phyloP scores from a whole-genome alignment of 1,139 yeast species.

The Pichia sp. region DNA sequence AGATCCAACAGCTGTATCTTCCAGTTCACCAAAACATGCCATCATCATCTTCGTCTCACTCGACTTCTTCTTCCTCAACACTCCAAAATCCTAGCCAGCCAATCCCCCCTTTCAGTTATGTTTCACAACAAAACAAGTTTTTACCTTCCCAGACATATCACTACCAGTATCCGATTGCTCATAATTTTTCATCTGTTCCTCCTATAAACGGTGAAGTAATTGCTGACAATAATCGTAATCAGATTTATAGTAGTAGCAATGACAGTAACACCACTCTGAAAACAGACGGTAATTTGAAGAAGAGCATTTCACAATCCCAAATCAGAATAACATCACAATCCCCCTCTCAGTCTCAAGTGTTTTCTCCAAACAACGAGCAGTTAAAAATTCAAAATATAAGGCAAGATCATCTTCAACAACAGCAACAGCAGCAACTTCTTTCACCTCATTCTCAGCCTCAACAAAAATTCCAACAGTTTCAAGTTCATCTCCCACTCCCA shows the following conservation, averaged over 20 bases:
- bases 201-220: neutral
- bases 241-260: neutral
- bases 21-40: conserved; percentile 1
- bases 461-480: neutral
- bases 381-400: neutral
- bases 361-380: neutral
- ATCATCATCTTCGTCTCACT: neutral
- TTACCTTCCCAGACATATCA: neutral
- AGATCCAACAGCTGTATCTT: conserved; percentile 7
- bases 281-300: neutral
- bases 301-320: neutral
- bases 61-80: neutral
- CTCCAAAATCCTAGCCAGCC: neutral
- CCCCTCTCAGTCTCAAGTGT: neutral
- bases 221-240: neutral
- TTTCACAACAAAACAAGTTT: neutral
- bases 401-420: neutral
- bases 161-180: neutral
- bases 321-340: neutral
- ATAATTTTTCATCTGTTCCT: neutral
- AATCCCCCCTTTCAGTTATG: neutral
- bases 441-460: neutral
- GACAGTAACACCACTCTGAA: neutral
- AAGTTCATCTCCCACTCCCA: neutral
- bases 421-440: neutral